Conservation (phyloP, 495 filamentous ascomycete genomes). For the Bacidia gigantensis region DNA sequence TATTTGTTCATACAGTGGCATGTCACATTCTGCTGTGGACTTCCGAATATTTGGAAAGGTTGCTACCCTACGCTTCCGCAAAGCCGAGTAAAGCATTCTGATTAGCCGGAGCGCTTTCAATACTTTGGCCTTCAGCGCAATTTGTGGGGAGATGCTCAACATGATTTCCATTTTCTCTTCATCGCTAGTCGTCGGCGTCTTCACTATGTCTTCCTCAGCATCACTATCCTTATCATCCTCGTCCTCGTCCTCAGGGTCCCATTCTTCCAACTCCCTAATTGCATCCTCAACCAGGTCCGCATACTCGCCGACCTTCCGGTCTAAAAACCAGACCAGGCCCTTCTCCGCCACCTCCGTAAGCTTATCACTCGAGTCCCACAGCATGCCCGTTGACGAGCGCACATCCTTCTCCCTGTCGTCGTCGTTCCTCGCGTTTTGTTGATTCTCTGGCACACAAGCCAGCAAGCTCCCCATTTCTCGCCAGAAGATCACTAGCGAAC, state of each 20-base stretch:
- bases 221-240: constrained; percentile 32
- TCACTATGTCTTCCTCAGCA: constrained; percentile 19
- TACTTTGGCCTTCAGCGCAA: constrained; percentile 3
- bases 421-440: constrained; percentile 16
- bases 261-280: constrained; percentile 70
- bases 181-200: constrained; percentile 12
- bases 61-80: constrained; percentile 16
- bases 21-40: not conserved
- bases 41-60: constrained; percentile 13
- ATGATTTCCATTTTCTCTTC: constrained; percentile 7
- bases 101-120: constrained; percentile 9
- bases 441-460: constrained; percentile 13
- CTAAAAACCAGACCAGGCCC: constrained; percentile 49
- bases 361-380: constrained; percentile 58
- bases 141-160: constrained; percentile 6
- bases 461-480: constrained; percentile 28
- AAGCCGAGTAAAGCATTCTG: constrained; percentile 14
- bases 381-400: constrained; percentile 27
- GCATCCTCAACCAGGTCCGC: constrained; percentile 65
- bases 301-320: constrained; percentile 49
- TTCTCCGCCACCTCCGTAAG: constrained; percentile 44
- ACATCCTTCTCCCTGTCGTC: constrained; percentile 19
- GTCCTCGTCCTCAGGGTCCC: constrained; percentile 49
- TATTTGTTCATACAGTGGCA: not conserved
- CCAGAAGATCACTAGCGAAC: constrained; percentile 24